Percentiles rank a stretch among this genome's conserved stretches.
Evolutionary conservation across 2,329 filamentous ascomycete genomes (phyloP).

Genomic region (Fusarium sulawesiense): DNA sequence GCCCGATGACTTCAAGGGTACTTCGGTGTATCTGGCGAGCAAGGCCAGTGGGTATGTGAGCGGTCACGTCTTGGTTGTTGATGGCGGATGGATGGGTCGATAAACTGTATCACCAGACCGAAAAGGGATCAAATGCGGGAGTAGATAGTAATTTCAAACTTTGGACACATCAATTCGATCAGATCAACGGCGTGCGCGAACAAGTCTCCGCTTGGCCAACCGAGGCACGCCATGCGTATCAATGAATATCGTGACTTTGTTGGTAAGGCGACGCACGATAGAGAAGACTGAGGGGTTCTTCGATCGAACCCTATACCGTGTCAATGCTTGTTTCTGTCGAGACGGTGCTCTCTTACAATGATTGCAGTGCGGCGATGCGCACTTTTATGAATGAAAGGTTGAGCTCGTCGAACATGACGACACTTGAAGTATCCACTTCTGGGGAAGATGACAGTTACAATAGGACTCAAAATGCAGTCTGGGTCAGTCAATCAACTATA

Average conservation of each 20-base stretch:
- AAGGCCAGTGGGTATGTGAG: conserved; percentile 83
- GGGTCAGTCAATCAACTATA: not conserved
- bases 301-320: conserved; percentile 19
- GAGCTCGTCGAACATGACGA: conserved; percentile 55
- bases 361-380: conserved; percentile 61
- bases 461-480: not conserved
- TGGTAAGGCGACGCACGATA: conserved; percentile 41
- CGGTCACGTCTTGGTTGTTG: conserved; percentile 84
- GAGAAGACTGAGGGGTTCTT: conserved; percentile 4
- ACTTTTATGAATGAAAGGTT: conserved; percentile 58
- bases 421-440: not conserved
- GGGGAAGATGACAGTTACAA: not conserved
- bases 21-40: conserved; percentile 80
- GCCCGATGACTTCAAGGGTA: conserved; percentile 90
- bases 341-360: conserved; percentile 55
- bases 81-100: conserved; percentile 94
- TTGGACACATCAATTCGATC: not conserved
- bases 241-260: conserved; percentile 39
- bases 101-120: conserved; percentile 51
- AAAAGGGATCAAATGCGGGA: not conserved
- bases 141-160: conserved; percentile 9
- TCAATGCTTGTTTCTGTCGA: not conserved
- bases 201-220: conserved; percentile 41
- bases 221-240: conserved; percentile 31
- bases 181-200: conserved; percentile 39